Evolutionary conservation across 2,329 filamentous ascomycete species (phyloP), one percentile per base, ranked within the genome.

Genomic region (Colletotrichum caudatum): DNA sequence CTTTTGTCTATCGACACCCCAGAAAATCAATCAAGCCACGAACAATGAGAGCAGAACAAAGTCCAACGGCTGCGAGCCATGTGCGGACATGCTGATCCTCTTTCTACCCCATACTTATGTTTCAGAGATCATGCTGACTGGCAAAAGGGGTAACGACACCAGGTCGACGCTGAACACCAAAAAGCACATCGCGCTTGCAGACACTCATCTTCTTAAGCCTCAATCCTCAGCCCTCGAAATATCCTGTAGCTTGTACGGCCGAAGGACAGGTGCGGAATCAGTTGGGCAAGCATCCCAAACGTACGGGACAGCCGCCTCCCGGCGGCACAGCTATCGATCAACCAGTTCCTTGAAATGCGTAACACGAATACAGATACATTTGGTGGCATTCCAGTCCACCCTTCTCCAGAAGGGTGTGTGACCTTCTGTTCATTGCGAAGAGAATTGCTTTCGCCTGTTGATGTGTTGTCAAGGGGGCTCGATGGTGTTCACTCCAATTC

Each of bases 21-120:
- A 16, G 54, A 5, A n/a, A n/a, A 18, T n/a, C 33, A 56, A 33
- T 23, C 33, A 26, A 2, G 12, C 54, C n/a, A 11, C 54, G 14
- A 7, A 41, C 23, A 7, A 5, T 41, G 4, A 41, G 6, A 41
- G 35, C n/a, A 39, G 14, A 14, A 26, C n/a, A 37, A 16, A 6
- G 2, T 2, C 14, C 12, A 14, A 12, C 14, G 14, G 1, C 5
- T 26, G 11, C n/a, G n/a, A 3, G 5, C n/a, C n/a, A 18, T n/a
- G 12, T 41, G 35, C 14, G 35, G 54, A 7, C 35, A 18, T 14
- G 35, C n/a, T 5, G n/a, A 26, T 58, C n/a, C 6, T 57, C 18
- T 39, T 33, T 9, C 6, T 26, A 6, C n/a, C 4, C 39, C 37
- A 11, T n/a, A 7, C 12, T 12, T 5, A 26, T 5, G 54, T 41